phyloP scores from a whole-genome alignment of 179 eudicot genomes.

The Heliamphora ciliata region DNA sequence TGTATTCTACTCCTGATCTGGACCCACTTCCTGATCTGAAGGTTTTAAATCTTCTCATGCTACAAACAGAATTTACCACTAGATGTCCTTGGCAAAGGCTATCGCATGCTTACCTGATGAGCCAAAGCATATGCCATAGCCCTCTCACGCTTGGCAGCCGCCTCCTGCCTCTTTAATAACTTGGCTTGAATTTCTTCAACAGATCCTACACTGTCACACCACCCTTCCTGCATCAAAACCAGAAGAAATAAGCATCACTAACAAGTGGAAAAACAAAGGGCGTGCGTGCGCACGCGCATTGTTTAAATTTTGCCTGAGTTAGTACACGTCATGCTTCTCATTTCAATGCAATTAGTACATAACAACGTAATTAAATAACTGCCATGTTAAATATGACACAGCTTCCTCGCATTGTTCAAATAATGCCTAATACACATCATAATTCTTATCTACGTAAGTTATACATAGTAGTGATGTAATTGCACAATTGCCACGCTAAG shows the following conservation, averaged over 20 bases:
- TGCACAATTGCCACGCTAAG: no score
- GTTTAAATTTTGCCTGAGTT: no score
- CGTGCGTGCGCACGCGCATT: no score
- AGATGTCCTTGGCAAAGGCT: neutral
- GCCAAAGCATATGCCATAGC: conserved; percentile 81
- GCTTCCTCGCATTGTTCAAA: no score
- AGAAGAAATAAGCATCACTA: conserved; percentile 15
- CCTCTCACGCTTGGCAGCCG: conserved; percentile 57
- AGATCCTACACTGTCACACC: conserved; percentile 75
- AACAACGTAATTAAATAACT: no score
- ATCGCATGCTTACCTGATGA: conserved; percentile 46
- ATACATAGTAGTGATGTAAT: no score
- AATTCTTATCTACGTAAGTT: no score
- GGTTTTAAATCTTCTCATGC: neutral
- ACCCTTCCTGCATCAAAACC: conserved; percentile 43
- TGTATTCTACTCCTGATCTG: neutral
- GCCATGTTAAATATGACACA: no score
- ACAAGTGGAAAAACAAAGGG: neutral
- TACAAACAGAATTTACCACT: neutral
- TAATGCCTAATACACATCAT: no score
- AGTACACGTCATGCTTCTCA: no score
- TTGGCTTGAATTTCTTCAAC: conserved; percentile 56
- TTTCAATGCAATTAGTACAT: no score
- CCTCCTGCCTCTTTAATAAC: conserved; percentile 52
- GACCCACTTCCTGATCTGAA: neutral